Base-by-base conservation (phyloP, 805 yeast genomes). In the Tetrapisispora fleetii region DNA sequence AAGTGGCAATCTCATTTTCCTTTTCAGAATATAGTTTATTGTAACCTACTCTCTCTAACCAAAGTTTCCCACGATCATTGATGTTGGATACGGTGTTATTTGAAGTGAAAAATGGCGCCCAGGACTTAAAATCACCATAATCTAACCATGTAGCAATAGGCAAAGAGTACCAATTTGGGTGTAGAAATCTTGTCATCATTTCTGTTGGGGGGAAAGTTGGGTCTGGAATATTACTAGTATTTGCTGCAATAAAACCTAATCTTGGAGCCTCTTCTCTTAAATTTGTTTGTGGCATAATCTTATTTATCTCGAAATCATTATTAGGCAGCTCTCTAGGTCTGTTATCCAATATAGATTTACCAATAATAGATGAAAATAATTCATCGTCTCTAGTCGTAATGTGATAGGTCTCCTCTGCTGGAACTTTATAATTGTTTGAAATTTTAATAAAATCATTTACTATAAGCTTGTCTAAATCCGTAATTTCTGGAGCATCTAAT, bases 321-420 rank as follows among this genome's bases (percentile, higher is more conserved):
- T 81, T 81, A 10, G 86, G 87, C 4, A 85, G 74, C 2, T 75
- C 67, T 2, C 85, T 78, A 45, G 79, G 81, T 52, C 95, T 78
- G 41, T 81, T 78, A 61, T 93, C 98, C 46, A 89, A 67, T 19
- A 76, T 69, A 0, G 97, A 86, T 57, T 79, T 83, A 28, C 77
- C 74, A 33, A 78, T 74, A 36, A 83, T 67, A 0, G 95, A 83
- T 6, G 95, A 76, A 61, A 93, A 91, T 45, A 93, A 70, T 14
- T 96, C 95, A 28, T 78, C 73, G 38, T 82, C 88, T 39, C 77
- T 76, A 18, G 84, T 79, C 10, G 77, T 67, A 33, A 82, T 64
- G 50, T 74, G 77, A 52, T 77, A 74, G 0, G 89, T 78, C 64
- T 90, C 93, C n/a, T 79, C 78, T 47, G 81, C 75, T 3, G 76